Base-by-base conservation (phyloP, 768 basidiomycete species). In the Boletus rubescentipes region DNA sequence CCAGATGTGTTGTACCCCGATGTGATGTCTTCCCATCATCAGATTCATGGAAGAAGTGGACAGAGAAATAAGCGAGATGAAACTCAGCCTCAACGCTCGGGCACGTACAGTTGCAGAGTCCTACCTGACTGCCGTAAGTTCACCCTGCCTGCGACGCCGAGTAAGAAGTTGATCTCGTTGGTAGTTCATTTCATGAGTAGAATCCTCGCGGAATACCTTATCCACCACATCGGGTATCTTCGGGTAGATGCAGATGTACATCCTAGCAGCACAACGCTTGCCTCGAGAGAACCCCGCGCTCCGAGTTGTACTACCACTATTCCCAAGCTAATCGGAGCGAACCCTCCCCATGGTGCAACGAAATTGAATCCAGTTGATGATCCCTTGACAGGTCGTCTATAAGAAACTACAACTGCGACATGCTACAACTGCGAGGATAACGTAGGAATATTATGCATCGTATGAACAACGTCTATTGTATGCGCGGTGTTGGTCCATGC, bases 41-140 rank as follows among this genome's bases (percentile, higher is more conserved):
- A 94, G 91, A 68, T 94, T 98, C 70, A 98, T 98, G 95, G 94
- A 98, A 67, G 97, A 98, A 64, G 97, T 99, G 1, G 97, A 99
- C 73, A 94, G 91, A 73, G 97, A 99, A 74, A 98, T 99, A 67
- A 97, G 93, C 55, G 97, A 98, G 73, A 98, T 98, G 92, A 98
- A 98, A 70, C 84, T 99, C 14, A 93, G 89, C 64, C 78, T 98
- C 58, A 99, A 98, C 66, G 93, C 94, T 18, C 83, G 97, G 51
- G 94, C 96, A 1, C 91, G 97, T 70, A 98, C 90, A 51, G 96
- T 98, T 26, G 97, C 97, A 36, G 97, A 98, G 73, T 93, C 93
- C 12, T 98, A 98, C 73, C 77, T 98, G 63, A 84, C 84, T 53
- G 89, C 91, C n/a, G 93, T 93, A 70, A 69, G 93, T 57, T 26